A percentile compares a stretch with the other conserved stretches of the same genome.
phyloP scores from a whole-genome alignment of 2,329 filamentous ascomycete genomes.

The Fulvia fulva region DNA sequence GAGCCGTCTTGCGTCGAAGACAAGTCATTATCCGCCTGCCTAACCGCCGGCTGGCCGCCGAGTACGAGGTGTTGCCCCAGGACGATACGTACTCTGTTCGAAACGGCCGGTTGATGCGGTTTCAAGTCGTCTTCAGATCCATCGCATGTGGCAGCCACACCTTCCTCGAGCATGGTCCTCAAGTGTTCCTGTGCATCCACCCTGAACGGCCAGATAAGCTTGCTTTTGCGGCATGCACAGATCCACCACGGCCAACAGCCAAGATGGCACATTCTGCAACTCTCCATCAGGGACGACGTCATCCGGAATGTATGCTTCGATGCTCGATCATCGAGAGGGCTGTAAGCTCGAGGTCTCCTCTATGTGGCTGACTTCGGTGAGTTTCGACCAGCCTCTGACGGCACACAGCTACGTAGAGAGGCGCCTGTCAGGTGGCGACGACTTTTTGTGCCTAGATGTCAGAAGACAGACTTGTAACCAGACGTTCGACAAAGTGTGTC shows the following conservation, averaged over 20 bases:
- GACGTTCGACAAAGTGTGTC: no score
- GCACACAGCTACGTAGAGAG: no score
- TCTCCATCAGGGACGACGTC: not conserved
- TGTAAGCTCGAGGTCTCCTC: not conserved
- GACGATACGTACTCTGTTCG: not conserved
- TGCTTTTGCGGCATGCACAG: not conserved
- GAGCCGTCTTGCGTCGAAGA: not conserved
- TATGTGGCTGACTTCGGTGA: not conserved
- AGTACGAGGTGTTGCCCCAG: not conserved
- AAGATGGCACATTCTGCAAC: not conserved
- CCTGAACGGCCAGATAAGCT: not conserved
- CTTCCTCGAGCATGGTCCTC: not conserved
- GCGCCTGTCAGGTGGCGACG: no score
- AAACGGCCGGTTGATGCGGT: no score
- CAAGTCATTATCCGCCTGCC: not conserved
- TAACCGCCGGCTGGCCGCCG: not conserved
- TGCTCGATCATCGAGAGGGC: not conserved
- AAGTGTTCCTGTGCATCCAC: not conserved
- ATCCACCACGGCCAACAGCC: not conserved
- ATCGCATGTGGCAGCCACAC: not conserved
- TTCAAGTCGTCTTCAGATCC: no score
- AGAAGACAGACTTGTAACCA: no score
- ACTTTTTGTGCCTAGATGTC: no score
- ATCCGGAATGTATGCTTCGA: not conserved
- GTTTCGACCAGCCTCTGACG: no score